These are phyloP conservation scores for Boletus semigastroideus DNA, from an alignment of 1,284 basidiomycete genomes.

Conservation along the genomic window DNA sequence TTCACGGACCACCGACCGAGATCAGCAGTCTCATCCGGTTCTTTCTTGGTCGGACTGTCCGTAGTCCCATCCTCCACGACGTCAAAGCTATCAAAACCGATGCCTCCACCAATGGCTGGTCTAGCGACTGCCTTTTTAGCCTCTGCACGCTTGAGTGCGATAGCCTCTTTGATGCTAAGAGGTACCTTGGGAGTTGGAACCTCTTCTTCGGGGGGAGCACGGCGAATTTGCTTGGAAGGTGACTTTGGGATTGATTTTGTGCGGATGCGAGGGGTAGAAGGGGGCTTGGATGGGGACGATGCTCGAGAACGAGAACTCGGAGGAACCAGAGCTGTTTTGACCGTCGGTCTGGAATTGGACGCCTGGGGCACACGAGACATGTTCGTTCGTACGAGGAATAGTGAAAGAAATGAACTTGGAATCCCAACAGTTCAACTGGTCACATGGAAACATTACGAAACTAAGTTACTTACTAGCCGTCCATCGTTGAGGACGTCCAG, in stretches of 20 bases:
- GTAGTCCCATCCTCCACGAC: slow-evolving; percentile 50
- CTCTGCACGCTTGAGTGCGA: slow-evolving; percentile 71
- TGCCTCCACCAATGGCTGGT: slow-evolving; percentile 22
- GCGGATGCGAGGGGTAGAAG: slow-evolving; percentile 28
- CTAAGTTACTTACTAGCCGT: too few relatives aligned
- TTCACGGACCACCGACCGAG: slow-evolving; percentile 68
- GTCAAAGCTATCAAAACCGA: slow-evolving; percentile 21
- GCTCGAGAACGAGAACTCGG: slow-evolving; percentile 33
- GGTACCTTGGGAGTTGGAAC: slow-evolving; percentile 32
- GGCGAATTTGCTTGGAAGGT: slow-evolving; percentile 35
- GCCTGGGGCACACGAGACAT: slow-evolving; percentile 53
- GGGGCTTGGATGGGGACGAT: slow-evolving; percentile 37
- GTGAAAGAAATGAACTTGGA: neutral
- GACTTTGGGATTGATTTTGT: slow-evolving; percentile 40
- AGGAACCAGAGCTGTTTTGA: slow-evolving; percentile 27
- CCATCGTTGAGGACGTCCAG: too few relatives aligned
- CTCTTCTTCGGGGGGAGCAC: slow-evolving; percentile 30
- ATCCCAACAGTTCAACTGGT: neutral
- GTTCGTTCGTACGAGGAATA: slow-evolving; percentile 7
- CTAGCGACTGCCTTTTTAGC: slow-evolving; percentile 55
- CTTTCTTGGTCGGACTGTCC: slow-evolving; percentile 27
- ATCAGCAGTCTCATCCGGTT: slow-evolving; percentile 51
- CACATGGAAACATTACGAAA: slow-evolving; percentile 24
- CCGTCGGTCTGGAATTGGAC: slow-evolving; percentile 38
- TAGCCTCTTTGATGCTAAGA: slow-evolving; percentile 68